Evolutionary conservation across 129 eudicot genomes (phyloP).

Genomic region (Tagetes patula): DNA sequence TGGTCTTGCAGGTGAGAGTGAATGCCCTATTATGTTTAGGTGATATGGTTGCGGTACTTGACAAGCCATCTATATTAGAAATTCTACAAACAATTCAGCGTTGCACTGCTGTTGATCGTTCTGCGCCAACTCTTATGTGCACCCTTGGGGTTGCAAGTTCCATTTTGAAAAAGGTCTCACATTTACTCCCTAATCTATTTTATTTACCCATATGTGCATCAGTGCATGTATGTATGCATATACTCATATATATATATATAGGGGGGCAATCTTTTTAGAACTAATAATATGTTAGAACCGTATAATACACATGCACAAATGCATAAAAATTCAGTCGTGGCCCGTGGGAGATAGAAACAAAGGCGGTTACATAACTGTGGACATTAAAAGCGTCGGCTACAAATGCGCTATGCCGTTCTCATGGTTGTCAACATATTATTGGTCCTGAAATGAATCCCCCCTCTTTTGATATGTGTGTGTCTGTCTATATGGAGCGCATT

Average conservation of each 20-base stretch:
- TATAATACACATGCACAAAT: too few relatives aligned
- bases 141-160: constrained; percentile 91
- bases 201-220: not conserved
- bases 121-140: constrained; percentile 97
- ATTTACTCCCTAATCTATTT: not conserved
- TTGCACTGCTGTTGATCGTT: constrained; percentile 92
- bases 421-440: too few relatives aligned
- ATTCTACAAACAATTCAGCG: constrained; percentile 82
- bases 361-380: too few relatives aligned
- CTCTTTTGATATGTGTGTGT: too few relatives aligned
- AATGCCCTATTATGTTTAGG: constrained; percentile 89
- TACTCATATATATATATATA: too few relatives aligned
- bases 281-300: too few relatives aligned
- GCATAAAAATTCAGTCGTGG: too few relatives aligned
- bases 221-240: not conserved
- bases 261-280: not conserved
- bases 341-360: too few relatives aligned
- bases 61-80: constrained; percentile 62
- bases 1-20: constrained; percentile 84
- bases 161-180: constrained; percentile 74
- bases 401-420: too few relatives aligned
- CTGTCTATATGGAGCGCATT: not conserved
- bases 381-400: too few relatives aligned
- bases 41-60: constrained; percentile 77
- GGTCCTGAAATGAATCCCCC: too few relatives aligned